Percentiles rank a stretch among this genome's conserved stretches.
Conservation (phyloP, 805 yeast species). For the Brettanomyces sp. region DNA sequence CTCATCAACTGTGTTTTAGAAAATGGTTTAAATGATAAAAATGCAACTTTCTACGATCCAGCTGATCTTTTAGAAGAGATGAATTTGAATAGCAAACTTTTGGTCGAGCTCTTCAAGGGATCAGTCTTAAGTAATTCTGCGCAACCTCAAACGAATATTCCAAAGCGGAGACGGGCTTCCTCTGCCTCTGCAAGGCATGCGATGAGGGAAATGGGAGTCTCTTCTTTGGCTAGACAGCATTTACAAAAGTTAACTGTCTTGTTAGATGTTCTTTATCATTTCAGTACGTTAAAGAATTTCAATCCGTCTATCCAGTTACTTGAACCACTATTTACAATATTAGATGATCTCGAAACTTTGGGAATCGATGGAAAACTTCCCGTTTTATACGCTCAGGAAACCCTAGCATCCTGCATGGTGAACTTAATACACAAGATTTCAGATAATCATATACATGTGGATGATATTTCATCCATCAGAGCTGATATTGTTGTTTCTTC, state of each 20-base stretch:
- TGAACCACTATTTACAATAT: constrained; percentile 39
- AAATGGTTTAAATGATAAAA: constrained; percentile 27
- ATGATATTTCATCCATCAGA: constrained; percentile 59
- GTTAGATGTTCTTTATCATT: constrained; percentile 66
- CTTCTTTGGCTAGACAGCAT: constrained; percentile 68
- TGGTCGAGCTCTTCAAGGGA: constrained; percentile 49
- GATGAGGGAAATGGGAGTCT: constrained; percentile 63
- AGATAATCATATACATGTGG: constrained; percentile 23
- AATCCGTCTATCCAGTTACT: constrained; percentile 28
- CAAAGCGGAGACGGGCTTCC: constrained; percentile 79
- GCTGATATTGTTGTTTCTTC: constrained; percentile 89
- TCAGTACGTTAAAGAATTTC: constrained; percentile 14
- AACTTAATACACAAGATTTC: constrained; percentile 53
- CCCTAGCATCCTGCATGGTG: constrained; percentile 78
- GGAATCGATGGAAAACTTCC: constrained; percentile 91
- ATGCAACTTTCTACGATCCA: constrained; percentile 40
- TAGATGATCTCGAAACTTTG: constrained; percentile 71
- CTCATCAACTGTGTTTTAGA: constrained; percentile 55
- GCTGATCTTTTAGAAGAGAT: constrained; percentile 45
- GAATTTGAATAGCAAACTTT: constrained; percentile 43
- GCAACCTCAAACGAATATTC: constrained; percentile 27
- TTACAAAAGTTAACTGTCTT: constrained; percentile 68
- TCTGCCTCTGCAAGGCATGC: constrained; percentile 69
- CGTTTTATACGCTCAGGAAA: constrained; percentile 83
- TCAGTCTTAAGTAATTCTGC: constrained; percentile 25